Base-by-base conservation (phyloP, 2,329 filamentous ascomycete genomes). In the Curvularia eragrostidis region DNA sequence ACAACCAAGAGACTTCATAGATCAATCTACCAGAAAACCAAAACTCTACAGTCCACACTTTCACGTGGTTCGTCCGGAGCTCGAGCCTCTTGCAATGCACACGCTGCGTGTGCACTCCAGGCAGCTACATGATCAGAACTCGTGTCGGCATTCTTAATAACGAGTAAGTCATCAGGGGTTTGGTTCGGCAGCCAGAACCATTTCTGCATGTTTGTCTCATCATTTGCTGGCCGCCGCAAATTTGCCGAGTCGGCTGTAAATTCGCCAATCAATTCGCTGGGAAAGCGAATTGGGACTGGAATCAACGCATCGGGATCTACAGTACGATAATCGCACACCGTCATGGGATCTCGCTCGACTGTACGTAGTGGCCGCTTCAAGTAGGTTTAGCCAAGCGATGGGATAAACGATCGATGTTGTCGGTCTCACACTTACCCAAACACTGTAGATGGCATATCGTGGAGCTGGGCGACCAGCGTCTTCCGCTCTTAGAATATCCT, bases 301-400 rank as follows among this genome's bases (percentile, higher is more conserved):
- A 48, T 48, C 44, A 48, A 34, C 15, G 15, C 44, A 48, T 48
- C 15, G 26, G 28, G 28, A 48, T 48, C 28, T 34, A 48, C 44
- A 34, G 44, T 48, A 34, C 44, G 44, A 48, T 48, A 48, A 48
- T 48, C 44, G 26, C 44, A 48, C 44, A 48, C 44, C 44, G 44
- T 34, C 44, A 48, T 48, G 44, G 44, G 44, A 34, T 48, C 44
- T 48, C 44, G 44, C 28, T 48, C 26, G 44, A 48, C 44, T 48
- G 44, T 48, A 48, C 28, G 28, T 48, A 48, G 44, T 48, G 44
- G 44, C 44, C 44, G 44, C 44, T 48, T 48, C 44, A 48, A 48
- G 44, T 48, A 48, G 15, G 26, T 4, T 48, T 48, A 48, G 44
- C 15, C n/a, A 34, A 34, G 44, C 44, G 6, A 48, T 48, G 28